These are phyloP conservation scores for Sideroxylon spinosum DNA, from an alignment of 179 eudicot species.

Conservation along the genomic window DNA sequence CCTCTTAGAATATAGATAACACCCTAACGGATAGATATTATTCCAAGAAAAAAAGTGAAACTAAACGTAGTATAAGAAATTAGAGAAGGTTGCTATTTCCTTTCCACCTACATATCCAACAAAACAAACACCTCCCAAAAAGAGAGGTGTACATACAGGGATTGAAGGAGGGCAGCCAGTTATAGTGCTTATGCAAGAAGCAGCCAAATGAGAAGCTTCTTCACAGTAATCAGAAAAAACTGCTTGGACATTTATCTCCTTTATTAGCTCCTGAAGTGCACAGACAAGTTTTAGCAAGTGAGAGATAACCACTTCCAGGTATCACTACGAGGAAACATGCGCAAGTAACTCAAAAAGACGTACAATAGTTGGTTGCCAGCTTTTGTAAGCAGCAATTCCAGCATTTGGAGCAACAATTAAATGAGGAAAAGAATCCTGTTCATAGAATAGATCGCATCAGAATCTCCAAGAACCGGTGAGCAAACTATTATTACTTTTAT, in stretches of 20 bases:
- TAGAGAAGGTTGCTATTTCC: too few species aligned
- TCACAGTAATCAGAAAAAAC: constrained; percentile 87
- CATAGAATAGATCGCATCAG: constrained; percentile 1
- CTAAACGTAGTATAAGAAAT: too few species aligned
- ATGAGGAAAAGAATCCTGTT: constrained; percentile 63
- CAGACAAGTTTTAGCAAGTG: constrained; percentile 8
- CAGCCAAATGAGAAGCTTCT: constrained; percentile 81
- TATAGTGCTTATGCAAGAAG: constrained; percentile 53
- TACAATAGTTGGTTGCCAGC: constrained; percentile 87
- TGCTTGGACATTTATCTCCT: constrained; percentile 52
- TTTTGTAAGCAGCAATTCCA: constrained; percentile 80
- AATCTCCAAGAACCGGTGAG: constrained; percentile 13
- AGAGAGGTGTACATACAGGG: constrained; percentile 39
- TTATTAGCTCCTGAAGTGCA: constrained; percentile 59
- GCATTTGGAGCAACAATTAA: constrained; percentile 83
- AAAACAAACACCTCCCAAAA: too few species aligned
- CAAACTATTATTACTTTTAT: background rate
- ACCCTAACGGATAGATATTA: too few species aligned
- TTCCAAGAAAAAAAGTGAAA: too few species aligned
- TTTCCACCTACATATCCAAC: too few species aligned
- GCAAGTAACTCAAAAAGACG: constrained; percentile 17
- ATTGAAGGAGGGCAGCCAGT: constrained; percentile 46
- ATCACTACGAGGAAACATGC: background rate
- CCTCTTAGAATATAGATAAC: too few species aligned
- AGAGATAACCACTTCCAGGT: background rate